Percentiles rank a stretch among this genome's conserved stretches.
These are phyloP conservation scores for Oidium heveae DNA, from an alignment of 2,329 filamentous ascomycete species.

Conservation along the genomic window DNA sequence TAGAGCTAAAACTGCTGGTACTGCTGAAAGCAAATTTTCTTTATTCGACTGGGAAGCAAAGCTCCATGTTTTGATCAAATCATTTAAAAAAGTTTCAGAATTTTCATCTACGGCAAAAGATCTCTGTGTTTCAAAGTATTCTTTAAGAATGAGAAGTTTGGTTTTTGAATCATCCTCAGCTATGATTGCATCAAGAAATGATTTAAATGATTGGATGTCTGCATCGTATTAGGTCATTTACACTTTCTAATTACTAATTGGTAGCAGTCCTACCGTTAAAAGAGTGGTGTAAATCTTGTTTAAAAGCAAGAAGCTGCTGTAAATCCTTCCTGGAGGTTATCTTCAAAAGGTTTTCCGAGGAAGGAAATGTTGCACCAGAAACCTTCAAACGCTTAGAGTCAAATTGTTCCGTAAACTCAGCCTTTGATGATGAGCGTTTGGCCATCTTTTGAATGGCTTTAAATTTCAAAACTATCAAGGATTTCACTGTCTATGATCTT, in stretches of 20 bases:
- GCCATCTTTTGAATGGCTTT: conserved; percentile 88
- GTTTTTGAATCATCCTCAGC: conserved; percentile 23
- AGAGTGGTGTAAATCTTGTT: conserved; percentile 40
- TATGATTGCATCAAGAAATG: conserved; percentile 41
- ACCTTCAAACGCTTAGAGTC: no score
- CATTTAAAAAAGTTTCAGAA: conserved; percentile 39
- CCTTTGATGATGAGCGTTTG: conserved; percentile 84
- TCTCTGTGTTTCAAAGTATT: conserved; percentile 37
- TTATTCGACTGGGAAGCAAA: conserved; percentile 59
- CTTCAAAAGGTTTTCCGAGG: conserved; percentile 18
- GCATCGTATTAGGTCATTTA: background rate
- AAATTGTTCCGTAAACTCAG: conserved; percentile 40
- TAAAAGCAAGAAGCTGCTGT: conserved; percentile 39
- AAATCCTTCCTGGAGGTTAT: conserved; percentile 36
- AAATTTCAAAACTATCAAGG: conserved; percentile 52
- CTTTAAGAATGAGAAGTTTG: conserved; percentile 33
- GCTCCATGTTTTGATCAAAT: conserved; percentile 73
- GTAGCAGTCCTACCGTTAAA: conserved; percentile 28
- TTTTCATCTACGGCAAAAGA: conserved; percentile 26
- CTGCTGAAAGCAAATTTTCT: conserved; percentile 55
- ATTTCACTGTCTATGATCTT: conserved; percentile 74
- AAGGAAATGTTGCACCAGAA: conserved; percentile 49
- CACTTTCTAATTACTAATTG: background rate
- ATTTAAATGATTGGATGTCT: conserved; percentile 46
- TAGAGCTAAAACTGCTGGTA: conserved; percentile 58